Conservation (phyloP, 1,284 basidiomycete species). For the Schizophyllum amplum region DNA sequence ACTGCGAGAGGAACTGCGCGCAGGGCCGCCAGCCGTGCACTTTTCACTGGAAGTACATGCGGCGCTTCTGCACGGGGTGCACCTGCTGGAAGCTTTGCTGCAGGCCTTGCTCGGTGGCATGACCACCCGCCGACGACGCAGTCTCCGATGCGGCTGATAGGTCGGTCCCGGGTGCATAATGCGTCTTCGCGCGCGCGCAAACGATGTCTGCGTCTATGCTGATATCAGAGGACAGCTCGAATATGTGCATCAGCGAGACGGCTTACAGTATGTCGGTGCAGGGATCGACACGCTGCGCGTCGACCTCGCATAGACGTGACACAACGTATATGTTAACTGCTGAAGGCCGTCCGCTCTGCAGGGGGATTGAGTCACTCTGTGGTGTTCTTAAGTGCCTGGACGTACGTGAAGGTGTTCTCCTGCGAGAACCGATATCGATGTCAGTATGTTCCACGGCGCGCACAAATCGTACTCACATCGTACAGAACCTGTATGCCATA, state of each 20-base stretch:
- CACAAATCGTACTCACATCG: not conserved
- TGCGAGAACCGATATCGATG: too few relatives aligned
- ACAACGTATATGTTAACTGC: constrained; percentile 41
- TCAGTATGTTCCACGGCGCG: too few relatives aligned
- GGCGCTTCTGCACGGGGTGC: too few relatives aligned
- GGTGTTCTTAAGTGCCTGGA: not conserved
- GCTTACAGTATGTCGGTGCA: constrained; percentile 75
- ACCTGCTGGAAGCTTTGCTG: too few relatives aligned
- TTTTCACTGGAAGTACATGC: too few relatives aligned
- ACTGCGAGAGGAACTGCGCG: too few relatives aligned
- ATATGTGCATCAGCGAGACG: not conserved
- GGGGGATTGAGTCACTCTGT: not conserved
- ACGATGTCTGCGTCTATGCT: constrained; percentile 32
- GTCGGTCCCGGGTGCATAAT: constrained; percentile 14
- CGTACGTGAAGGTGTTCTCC: too few relatives aligned
- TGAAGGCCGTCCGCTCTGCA: constrained; percentile 35
- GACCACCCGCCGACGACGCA: too few relatives aligned
- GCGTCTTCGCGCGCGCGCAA: constrained; percentile 32
- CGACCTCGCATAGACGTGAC: constrained; percentile 46
- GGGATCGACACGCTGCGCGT: constrained; percentile 52
- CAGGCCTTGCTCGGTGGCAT: too few relatives aligned
- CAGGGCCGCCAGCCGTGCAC: too few relatives aligned
- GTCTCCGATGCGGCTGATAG: too few relatives aligned
- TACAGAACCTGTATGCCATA: constrained; percentile 14
- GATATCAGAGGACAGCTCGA: constrained; percentile 2